A percentile compares a stretch with the other conserved stretches of the same genome.
Conservation (phyloP, 139 green algal genomes). For the Desmodesmus armatus region DNA sequence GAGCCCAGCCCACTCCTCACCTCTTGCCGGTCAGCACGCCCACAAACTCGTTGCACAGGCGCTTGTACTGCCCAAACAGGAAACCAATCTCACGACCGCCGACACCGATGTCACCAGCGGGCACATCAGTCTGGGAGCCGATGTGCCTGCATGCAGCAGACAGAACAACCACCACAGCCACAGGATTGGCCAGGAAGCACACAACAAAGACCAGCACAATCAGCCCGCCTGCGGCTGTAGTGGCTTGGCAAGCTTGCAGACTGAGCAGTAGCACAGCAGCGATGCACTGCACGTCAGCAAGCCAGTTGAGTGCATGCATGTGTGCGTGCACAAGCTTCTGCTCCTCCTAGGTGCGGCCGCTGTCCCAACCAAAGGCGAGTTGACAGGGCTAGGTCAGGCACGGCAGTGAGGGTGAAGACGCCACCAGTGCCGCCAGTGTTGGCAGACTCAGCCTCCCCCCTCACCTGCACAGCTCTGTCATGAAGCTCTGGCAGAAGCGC, state of each 20-base stretch:
- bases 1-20: constrained; percentile 43
- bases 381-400: constrained; percentile 2
- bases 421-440: not conserved
- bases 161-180: not conserved
- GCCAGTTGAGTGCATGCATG: too few relatives aligned
- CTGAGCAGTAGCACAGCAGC: too few relatives aligned
- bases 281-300: too few relatives aligned
- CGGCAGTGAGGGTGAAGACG: not conserved
- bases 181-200: too few relatives aligned
- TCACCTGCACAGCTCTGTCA: constrained; percentile 77
- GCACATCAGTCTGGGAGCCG: constrained; percentile 76
- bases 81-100: constrained; percentile 80
- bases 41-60: constrained; percentile 69
- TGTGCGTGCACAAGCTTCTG: too few relatives aligned
- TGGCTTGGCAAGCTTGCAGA: too few relatives aligned
- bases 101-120: constrained; percentile 89
- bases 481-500: constrained; percentile 86
- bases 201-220: too few relatives aligned
- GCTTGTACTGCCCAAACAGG: constrained; percentile 92
- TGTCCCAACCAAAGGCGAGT: too few relatives aligned
- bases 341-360: too few relatives aligned
- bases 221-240: too few relatives aligned
- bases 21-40: constrained; percentile 84
- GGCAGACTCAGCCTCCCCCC: constrained; percentile 62
- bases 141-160: constrained; percentile 55